phyloP scores from a whole-genome alignment of 2,329 filamentous ascomycete genomes.

The Colletotrichum australisinense region DNA sequence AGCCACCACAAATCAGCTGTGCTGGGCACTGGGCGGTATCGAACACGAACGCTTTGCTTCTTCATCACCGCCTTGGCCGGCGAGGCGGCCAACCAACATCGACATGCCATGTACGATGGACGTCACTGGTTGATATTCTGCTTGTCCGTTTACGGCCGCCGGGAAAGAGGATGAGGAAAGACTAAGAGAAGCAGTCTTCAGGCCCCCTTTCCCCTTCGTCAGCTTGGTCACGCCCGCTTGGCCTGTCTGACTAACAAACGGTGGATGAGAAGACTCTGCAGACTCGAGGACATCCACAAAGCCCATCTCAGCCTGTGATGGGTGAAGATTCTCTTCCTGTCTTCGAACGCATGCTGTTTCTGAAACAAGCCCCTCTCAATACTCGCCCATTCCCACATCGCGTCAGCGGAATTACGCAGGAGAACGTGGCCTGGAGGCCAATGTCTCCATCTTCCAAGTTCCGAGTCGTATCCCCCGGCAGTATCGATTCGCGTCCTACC shows the following conservation, averaged over 20 bases:
- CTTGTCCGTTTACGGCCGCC: background rate
- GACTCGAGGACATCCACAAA: background rate
- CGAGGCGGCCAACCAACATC: background rate
- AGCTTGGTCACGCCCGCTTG: background rate
- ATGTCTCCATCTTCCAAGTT: background rate
- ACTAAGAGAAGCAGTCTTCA: background rate
- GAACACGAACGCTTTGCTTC: conserved; percentile 2
- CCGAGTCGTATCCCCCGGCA: conserved; percentile 6
- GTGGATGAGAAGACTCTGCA: background rate
- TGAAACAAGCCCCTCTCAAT: conserved; percentile 8
- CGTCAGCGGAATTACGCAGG: conserved; percentile 16
- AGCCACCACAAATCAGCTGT: background rate
- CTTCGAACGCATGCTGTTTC: background rate
- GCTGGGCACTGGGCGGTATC: background rate
- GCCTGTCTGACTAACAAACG: background rate
- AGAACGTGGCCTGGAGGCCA: background rate
- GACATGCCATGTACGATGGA: background rate
- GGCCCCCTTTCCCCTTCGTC: background rate
- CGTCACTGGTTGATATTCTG: background rate
- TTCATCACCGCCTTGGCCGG: background rate
- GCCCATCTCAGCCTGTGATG: background rate
- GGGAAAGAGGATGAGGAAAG: too few species aligned
- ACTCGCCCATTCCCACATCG: conserved; percentile 10
- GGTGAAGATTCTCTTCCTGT: background rate
- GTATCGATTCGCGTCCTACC: conserved; percentile 6